Evolutionary conservation across 1,284 basidiomycete species (phyloP), one percentile per base, ranked within the genome.

Genomic region (Macrocybe sp.): DNA sequence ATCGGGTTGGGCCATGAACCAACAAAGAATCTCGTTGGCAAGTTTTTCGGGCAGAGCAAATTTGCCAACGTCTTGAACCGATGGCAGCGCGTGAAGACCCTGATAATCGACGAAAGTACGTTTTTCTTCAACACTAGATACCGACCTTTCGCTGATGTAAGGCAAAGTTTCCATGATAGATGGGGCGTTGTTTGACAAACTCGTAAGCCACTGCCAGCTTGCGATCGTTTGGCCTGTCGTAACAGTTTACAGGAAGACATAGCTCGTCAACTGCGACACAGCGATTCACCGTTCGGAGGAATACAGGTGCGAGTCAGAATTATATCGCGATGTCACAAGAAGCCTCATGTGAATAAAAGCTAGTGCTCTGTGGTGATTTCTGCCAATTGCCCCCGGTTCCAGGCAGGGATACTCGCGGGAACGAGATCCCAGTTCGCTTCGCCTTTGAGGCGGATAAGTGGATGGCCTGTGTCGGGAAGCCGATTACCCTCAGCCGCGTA

Each of bases 371-470:
- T 6, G 93, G 93, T 11, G 93, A 97, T 64, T 95, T 96, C 66
- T 94, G 89, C 67, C 94, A 97, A 67, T 77, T 97, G 1, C 95
- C 95, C 1, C 95, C 95, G 0, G 92, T 97, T 5, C 74, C 77
- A n/a, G 59, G 58, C n/a, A 60, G 59, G 41, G 53, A 58, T 37
- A 45, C 47, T 12, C 55, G 61, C n/a, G 59, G 59, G 30, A 72
- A 67, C 53, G 67, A 71, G 41, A 62, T 64, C 2, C 62, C 67
- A 2, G 63, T 76, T 37, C 75, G 66, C 31, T 96, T 93, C 59
- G 87, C 88, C 1, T 97, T 98, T 62, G 90, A 97, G 58, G 89
- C 92, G 0, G 64, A 76, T 41, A 72, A 74, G 40, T 98, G 95
- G 95, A 59, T 63, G 12, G 52, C 66, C 47, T 73, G 78, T 45